Evolutionary conservation across 2,329 filamentous ascomycete genomes (phyloP).

Genomic region (Arthrobotrys entomopaga): DNA sequence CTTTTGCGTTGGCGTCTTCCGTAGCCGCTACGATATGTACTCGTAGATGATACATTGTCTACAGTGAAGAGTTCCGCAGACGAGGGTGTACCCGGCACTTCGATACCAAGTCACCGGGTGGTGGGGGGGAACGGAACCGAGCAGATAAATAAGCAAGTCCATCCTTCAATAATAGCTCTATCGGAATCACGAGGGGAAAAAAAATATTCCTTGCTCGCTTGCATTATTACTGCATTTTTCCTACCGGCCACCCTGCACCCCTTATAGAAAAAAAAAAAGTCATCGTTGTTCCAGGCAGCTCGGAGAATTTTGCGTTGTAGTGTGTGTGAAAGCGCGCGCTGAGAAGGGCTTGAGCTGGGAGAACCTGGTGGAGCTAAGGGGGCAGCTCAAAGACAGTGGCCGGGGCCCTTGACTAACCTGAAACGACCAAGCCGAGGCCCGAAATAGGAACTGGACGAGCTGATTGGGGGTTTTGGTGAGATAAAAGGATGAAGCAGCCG

Average conservation of each 20-base stretch:
- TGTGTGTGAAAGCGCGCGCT: conserved; percentile 40
- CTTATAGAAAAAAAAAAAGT: neutral
- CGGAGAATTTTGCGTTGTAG: conserved; percentile 28
- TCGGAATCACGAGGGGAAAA: conserved; percentile 8
- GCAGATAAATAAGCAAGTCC: no score
- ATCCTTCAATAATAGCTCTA: no score
- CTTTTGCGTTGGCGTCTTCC: conserved; percentile 32
- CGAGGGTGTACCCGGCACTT: conserved; percentile 23
- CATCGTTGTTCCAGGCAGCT: conserved; percentile 5
- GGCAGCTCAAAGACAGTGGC: neutral
- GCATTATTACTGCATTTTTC: neutral
- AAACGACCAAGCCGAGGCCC: conserved; percentile 40
- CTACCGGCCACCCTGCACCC: neutral
- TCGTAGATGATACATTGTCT: conserved; percentile 44
- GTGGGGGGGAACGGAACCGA: conserved; percentile 6
- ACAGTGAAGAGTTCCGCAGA: conserved; percentile 12
- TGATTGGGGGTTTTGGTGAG: conserved; percentile 42
- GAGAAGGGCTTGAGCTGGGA: conserved; percentile 5
- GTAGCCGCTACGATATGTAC: conserved; percentile 15
- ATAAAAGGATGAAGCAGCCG: conserved; percentile 23
- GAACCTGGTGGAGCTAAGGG: conserved; percentile 2
- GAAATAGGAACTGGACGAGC: conserved; percentile 20
- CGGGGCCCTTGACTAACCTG: conserved; percentile 29
- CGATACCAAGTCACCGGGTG: conserved; percentile 19
- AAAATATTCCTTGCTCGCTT: conserved; percentile 10